Percentiles rank a stretch among this genome's conserved stretches.
Evolutionary conservation across 2,329 filamentous ascomycete species (phyloP).

Genomic region (Beauveria asiatica): DNA sequence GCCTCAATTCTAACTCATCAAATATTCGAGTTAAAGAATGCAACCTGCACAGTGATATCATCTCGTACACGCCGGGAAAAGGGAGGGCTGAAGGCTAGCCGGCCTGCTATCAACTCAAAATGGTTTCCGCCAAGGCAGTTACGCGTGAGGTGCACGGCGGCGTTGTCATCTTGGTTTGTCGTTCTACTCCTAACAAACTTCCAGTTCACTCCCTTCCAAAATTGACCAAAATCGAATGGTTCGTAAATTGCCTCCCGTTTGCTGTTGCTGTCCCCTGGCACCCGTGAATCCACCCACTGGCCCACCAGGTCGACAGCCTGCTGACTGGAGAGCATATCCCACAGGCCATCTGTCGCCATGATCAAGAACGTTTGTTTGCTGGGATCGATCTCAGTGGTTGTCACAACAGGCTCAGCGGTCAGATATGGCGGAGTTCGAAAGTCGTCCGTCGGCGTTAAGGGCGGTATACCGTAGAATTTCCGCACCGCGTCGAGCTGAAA

Average conservation of each 20-base stretch:
- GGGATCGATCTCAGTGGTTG: not conserved
- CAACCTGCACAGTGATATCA: constrained; percentile 70
- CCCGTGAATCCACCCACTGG: constrained; percentile 32
- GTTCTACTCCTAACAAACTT: constrained; percentile 2
- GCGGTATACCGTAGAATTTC: constrained; percentile 33
- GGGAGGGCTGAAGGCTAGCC: constrained; percentile 61
- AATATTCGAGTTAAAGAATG: constrained; percentile 31
- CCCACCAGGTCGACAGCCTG: constrained; percentile 46
- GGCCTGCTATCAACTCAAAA: constrained; percentile 60
- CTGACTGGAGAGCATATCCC: constrained; percentile 44
- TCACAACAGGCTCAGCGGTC: not conserved
- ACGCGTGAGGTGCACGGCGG: constrained; percentile 64
- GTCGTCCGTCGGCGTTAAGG: constrained; percentile 27
- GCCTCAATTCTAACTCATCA: not conserved
- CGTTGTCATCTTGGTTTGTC: constrained; percentile 44
- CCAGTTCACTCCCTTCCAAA: constrained; percentile 8
- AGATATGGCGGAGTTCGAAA: not conserved
- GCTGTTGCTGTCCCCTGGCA: no score
- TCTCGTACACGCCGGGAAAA: constrained; percentile 55
- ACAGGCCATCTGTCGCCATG: constrained; percentile 50
- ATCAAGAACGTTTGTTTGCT: constrained; percentile 31
- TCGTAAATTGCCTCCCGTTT: not conserved
- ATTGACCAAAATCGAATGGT: not conserved
- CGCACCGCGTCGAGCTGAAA: constrained; percentile 25
- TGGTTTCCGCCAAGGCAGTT: constrained; percentile 69